phyloP scores from a whole-genome alignment of 805 yeast species.

The Candida vaughaniae region DNA sequence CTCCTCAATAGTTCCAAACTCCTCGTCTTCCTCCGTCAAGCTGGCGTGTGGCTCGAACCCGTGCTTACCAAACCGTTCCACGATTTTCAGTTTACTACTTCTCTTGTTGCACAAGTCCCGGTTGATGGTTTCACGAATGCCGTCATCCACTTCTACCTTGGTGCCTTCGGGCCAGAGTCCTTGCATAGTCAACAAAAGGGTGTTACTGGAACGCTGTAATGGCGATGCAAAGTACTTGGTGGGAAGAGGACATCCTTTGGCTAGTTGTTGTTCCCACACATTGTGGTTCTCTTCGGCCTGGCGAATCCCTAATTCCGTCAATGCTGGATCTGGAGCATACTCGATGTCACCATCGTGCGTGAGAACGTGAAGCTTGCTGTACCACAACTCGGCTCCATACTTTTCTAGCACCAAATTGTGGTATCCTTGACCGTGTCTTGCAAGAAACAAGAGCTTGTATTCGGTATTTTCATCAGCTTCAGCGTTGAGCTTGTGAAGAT shows the following conservation, averaged over 20 bases:
- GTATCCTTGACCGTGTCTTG: conserved; percentile 71
- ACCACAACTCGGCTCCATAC: conserved; percentile 59
- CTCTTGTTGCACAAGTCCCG: conserved; percentile 61
- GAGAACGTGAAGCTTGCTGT: conserved; percentile 50
- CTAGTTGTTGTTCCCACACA: conserved; percentile 45
- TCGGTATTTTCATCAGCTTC: conserved; percentile 28
- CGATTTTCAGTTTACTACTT: conserved; percentile 37
- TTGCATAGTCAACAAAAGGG: conserved; percentile 52
- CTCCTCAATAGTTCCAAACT: conserved; percentile 46
- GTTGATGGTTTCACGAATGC: conserved; percentile 62
- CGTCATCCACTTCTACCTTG: conserved; percentile 37
- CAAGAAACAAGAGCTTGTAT: conserved; percentile 52
- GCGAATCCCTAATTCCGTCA: conserved; percentile 53
- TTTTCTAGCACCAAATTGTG: conserved; percentile 56
- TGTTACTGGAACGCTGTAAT: conserved; percentile 59
- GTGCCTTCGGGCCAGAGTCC: conserved; percentile 26
- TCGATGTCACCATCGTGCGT: conserved; percentile 53
- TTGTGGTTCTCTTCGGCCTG: conserved; percentile 55
- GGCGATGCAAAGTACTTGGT: conserved; percentile 58
- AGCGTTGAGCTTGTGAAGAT: conserved; percentile 35
- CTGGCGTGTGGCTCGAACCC: conserved; percentile 41
- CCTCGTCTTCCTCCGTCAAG: conserved; percentile 48
- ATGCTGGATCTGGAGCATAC: conserved; percentile 62
- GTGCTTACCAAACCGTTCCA: conserved; percentile 33
- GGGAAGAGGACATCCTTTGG: conserved; percentile 54